Evolutionary conservation across 805 yeast genomes (phyloP), one percentile per base, ranked within the genome.

Genomic region (Clavispora carvajalis): DNA sequence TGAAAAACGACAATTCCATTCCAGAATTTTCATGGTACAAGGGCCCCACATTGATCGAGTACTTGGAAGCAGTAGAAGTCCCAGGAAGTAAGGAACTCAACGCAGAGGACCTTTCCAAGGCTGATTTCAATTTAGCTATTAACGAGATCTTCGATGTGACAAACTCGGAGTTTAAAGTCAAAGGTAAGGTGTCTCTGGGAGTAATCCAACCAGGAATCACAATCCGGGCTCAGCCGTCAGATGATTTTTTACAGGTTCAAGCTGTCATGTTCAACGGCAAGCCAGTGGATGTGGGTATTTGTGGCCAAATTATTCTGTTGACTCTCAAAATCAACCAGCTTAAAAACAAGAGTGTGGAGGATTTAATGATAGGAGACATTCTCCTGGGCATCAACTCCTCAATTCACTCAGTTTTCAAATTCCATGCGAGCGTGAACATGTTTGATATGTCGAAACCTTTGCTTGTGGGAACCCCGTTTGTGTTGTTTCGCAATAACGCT

Each of bases 391-490:
- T 56, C 15, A 53, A 51, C 12, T 49, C 63, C 1, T 46, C 57
- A 2, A 52, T 63, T 9, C 50, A 46, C 31, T 46, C 66, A 3
- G 64, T 55, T 5, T 56, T 53, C 38, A 53, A 47, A 15, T 62
- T 69, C 39, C 51, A 46, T 4, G 63, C 60, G 16, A 39, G 52
- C 5, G 38, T 69, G 33, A 60, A 49, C 40, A 55, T 69, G 36
- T 69, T 69, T 50, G 61, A 69, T 44, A 57, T 80, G 52, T 71
- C 71, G 25, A 72, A 85, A 48, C 96, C 96, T 0, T 61, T 89
- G 34, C 63, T 89, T 30, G 80, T 82, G 11, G 96, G 97, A 7
- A 73, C 95, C 0, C 82, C 90, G 30, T 73, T 88, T 48, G 76
- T 87, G 30, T 59, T 87, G 38, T 88, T 89, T 62, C 73, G 90